Base-by-base conservation (phyloP, 164 flowering plant species). In the Vitis labrusca region DNA sequence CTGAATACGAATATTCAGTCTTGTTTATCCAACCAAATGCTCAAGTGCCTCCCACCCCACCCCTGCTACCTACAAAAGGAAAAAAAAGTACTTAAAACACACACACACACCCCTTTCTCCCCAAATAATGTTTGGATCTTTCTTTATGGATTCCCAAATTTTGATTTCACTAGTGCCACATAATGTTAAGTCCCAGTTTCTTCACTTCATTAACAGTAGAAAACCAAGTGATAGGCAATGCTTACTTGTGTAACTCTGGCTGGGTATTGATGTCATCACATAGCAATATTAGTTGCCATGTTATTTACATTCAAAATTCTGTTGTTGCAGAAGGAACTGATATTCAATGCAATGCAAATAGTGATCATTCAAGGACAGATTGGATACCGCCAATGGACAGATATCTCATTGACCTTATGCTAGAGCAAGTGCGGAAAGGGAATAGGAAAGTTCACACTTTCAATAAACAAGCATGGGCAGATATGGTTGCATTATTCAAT, bases 301-400 rank as follows among this genome's bases (percentile, higher is more conserved):
- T 16, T 52, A 4, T 61, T 69, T 61, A 61, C 23, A 19, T 6
- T 14, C 19, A 16, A 51, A 50, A 0, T 54, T 44, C 44, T 61
- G 17, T 37, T 15, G 9, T 19, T 56, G 44, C 44, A 68, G 48
- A 12, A 68, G 78, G 68, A 49, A 65, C 47, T 10, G 70, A 68
- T 6, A 23, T 50, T 49, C 68, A 65, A 44, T 10, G 23, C 16
- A 61, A 37, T 67, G 64, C 51, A 13, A 50, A 59, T 54, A 52
- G 54, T 50, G 71, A 60, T 19, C 50, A 37, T 51, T 64, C 63
- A 37, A 64, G 37, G 10, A 47, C 69, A 59, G 66, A 64, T 55
- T 76, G 75, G 75, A 68, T 72, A 9, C 73, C 73, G 37, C 56
- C 54, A 8, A 72, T 72, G 75, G 76, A 76, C 50, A 57, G 71